These are phyloP conservation scores for Eimeria brunetti DNA, from an alignment of 169 alveolate species.

Conservation along the genomic window DNA sequence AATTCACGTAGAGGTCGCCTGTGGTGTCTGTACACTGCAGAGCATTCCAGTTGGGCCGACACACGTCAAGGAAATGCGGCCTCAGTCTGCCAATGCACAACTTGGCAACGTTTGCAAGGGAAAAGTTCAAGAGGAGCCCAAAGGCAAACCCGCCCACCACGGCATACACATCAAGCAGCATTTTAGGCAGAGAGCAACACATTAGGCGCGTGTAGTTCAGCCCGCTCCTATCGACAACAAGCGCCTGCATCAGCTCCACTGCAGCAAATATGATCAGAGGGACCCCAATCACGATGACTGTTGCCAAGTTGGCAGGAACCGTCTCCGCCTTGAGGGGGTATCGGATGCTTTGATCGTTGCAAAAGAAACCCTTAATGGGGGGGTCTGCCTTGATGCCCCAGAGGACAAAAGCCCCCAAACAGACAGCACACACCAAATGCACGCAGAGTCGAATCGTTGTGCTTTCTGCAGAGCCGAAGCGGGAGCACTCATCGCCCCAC, in stretches of 20 bases:
- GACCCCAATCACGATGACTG: slow-evolving; percentile 35
- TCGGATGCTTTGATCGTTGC: slow-evolving; percentile 76
- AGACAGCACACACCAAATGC: slow-evolving; percentile 31
- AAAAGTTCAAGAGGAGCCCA: slow-evolving; percentile 46
- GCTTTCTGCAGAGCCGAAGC: neutral
- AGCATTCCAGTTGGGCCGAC: slow-evolving; percentile 73
- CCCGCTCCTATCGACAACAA: slow-evolving; percentile 8
- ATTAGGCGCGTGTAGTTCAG: neutral
- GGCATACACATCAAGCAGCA: slow-evolving; percentile 14
- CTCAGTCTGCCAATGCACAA: slow-evolving; percentile 73
- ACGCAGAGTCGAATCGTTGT: slow-evolving; percentile 1
- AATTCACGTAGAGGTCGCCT: slow-evolving; percentile 61
- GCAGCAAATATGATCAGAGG: slow-evolving; percentile 14
- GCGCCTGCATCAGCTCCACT: slow-evolving; percentile 40
- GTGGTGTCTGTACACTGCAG: slow-evolving; percentile 60
- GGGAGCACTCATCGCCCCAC: neutral
- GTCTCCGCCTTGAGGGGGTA: slow-evolving; percentile 74
- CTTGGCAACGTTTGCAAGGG: slow-evolving; percentile 58
- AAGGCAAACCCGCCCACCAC: slow-evolving; percentile 62
- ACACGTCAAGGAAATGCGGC: slow-evolving; percentile 73
- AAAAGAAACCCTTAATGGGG: slow-evolving; percentile 51
- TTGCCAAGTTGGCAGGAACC: slow-evolving; percentile 67
- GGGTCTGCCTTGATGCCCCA: slow-evolving; percentile 62
- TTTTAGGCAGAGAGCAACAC: slow-evolving; percentile 40
- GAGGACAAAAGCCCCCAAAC: slow-evolving; percentile 38